Conservation (phyloP, 1,284 basidiomycete genomes). For the Ceratorhiza oryzae-sativae region DNA sequence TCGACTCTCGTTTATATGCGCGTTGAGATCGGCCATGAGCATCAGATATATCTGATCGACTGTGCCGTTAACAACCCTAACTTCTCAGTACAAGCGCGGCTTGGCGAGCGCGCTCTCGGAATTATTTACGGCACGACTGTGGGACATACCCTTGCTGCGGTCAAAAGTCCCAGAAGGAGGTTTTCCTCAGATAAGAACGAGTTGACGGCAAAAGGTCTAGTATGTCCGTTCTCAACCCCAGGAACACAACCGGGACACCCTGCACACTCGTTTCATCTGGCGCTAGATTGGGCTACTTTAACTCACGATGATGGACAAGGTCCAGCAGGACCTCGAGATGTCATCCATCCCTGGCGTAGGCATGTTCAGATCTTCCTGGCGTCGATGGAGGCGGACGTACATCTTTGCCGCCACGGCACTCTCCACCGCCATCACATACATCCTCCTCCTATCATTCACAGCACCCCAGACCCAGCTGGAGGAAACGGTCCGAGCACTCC, state of each 20-base stretch:
- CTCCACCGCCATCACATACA: constrained; percentile 7
- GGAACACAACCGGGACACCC: background rate
- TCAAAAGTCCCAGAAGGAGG: background rate
- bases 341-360: background rate
- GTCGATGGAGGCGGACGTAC: constrained; percentile 14
- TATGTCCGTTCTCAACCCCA: too few relatives aligned
- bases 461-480: background rate
- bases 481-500: background rate
- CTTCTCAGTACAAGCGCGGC: background rate
- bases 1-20: too few relatives aligned
- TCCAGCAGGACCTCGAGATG: constrained; percentile 3
- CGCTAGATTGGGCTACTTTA: background rate
- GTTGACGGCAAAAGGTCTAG: background rate
- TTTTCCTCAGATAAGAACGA: constrained; percentile 11
- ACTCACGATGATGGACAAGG: background rate
- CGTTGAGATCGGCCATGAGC: background rate
- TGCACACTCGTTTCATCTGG: too few relatives aligned
- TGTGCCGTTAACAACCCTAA: constrained; percentile 26
- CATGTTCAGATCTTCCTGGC: background rate
- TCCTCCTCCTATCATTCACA: background rate
- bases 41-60: background rate
- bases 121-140: constrained; percentile 32
- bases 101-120: constrained; percentile 10
- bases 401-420: constrained; percentile 4
- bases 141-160: constrained; percentile 22